Evolutionary conservation across 768 basidiomycete genomes (phyloP), one percentile per base, ranked within the genome.

Genomic region (Phaeotremella skinneri): DNA sequence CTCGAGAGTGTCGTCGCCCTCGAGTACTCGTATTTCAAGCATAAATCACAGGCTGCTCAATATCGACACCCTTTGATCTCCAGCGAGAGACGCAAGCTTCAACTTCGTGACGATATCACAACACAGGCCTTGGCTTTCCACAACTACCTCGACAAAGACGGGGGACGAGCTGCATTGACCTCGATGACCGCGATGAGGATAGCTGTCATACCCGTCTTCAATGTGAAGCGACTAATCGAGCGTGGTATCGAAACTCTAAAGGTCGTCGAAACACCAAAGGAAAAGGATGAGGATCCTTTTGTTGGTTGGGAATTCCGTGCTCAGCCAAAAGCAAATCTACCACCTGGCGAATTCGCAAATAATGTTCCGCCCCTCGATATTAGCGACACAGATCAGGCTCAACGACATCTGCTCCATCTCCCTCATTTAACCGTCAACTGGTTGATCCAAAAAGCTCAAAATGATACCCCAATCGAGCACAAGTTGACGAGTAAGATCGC

Each of bases 181-280:
- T 56, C 55, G 0, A 31, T 69, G 14, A 52, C 41, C 4, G 21
- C 59, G 0, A 49, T 52, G 25, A 74, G 77, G 45, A 63, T 71
- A 2, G 60, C 66, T 9, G 43, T 78, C 34, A 73, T 73, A 47
- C 75, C 79, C 4, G 56, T 77, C 2, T 74, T 61, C 62, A 74
- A 78, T 51, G 73, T 61, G 21, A 41, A 56, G 56, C 69, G 59
- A 27, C 66, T 63, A 26, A 52, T 39, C 42, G 48, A 52, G 21
- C 45, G 25, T 31, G 67, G 65, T 9, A 67, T 69, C 13, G 59
- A 53, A n/a, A 57, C 43, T 17, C 50, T 57, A 25, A 60, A 57
- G 21, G 25, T 32, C 25, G 32, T 52, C 31, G 37, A 39, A 34
- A 16, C 31, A 27, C 52, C 63, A 39, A 13, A 31, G 29, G 29